phyloP scores from a whole-genome alignment of 2,329 filamentous ascomycete species.

The Fusarium palustre region DNA sequence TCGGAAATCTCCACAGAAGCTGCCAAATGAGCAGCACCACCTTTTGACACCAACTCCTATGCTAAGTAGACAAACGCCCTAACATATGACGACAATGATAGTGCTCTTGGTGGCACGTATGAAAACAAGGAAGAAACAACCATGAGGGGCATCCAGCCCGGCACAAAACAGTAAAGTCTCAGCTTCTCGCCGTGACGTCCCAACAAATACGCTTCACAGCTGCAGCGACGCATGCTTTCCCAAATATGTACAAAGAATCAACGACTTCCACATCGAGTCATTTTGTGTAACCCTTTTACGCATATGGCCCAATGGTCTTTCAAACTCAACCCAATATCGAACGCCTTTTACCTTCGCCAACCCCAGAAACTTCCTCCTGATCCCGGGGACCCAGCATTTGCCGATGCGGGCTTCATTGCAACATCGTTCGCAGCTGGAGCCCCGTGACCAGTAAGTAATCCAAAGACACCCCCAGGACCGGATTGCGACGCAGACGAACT shows the following conservation, averaged over 20 bases:
- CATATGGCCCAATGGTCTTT: background rate
- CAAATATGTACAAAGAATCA: conserved; percentile 47
- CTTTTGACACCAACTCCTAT: conserved; percentile 43
- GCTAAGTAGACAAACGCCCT: conserved; percentile 46
- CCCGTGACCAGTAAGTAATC: conserved; percentile 57
- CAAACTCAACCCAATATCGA: conserved; percentile 7
- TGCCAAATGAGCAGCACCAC: conserved; percentile 15
- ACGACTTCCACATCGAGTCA: conserved; percentile 4
- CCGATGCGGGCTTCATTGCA: conserved; percentile 43
- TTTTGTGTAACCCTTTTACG: conserved; percentile 31
- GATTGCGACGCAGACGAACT: conserved; percentile 48
- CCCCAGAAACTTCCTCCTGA: conserved; percentile 67
- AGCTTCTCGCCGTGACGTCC: conserved; percentile 32
- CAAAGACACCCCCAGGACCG: conserved; percentile 63
- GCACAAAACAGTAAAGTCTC: conserved; percentile 17
- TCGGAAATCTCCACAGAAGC: conserved; percentile 21
- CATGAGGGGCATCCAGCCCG: conserved; percentile 24
- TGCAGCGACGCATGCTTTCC: conserved; percentile 19
- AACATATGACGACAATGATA: conserved; percentile 38
- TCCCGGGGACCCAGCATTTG: conserved; percentile 41
- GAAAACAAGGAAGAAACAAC: conserved; percentile 36
- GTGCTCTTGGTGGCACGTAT: conserved; percentile 25
- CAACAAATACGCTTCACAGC: conserved; percentile 34
- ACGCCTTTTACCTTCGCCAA: conserved; percentile 52
- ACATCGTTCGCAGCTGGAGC: conserved; percentile 43